Conservation (phyloP, 306 rosid genomes). For the Vigna hirtella region DNA sequence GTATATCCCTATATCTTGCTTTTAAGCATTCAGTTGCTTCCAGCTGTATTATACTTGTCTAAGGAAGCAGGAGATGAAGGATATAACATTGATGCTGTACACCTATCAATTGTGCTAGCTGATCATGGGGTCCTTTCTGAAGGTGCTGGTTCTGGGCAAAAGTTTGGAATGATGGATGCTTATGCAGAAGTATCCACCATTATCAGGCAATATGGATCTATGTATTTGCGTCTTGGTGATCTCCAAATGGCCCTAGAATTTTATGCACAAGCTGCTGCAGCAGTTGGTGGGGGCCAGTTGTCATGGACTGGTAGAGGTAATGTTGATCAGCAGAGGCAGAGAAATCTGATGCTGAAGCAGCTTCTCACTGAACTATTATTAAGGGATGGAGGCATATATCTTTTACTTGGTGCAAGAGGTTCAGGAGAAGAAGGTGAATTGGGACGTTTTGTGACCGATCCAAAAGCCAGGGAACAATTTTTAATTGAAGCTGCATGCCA, state of each 20-base stretch:
- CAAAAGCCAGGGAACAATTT: constrained; percentile 81
- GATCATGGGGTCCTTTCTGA: constrained; percentile 92
- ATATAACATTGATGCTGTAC: constrained; percentile 88
- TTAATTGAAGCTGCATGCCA: constrained; percentile 90
- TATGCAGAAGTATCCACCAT: constrained; percentile 86
- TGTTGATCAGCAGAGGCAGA: constrained; percentile 92
- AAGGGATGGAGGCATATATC: constrained; percentile 87
- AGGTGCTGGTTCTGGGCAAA: constrained; percentile 75
- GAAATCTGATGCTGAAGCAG: constrained; percentile 94
- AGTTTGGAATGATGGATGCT: constrained; percentile 92
- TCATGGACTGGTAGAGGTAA: constrained; percentile 92
- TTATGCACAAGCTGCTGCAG: constrained; percentile 98
- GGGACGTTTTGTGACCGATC: constrained; percentile 77
- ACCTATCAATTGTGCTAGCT: constrained; percentile 87
- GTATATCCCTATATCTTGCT: constrained; percentile 94
- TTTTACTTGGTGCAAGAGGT: constrained; percentile 92
- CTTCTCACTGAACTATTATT: constrained; percentile 85
- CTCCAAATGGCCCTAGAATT: constrained; percentile 82
- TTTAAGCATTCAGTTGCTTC: constrained; percentile 91
- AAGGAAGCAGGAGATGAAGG: constrained; percentile 94
- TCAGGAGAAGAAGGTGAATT: constrained; percentile 97
- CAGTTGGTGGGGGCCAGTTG: constrained; percentile 90
- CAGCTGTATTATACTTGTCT: constrained; percentile 79
- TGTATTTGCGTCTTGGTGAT: constrained; percentile 77
- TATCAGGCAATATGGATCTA: constrained; percentile 87